These are phyloP conservation scores for Thymus mandschuricus DNA, from an alignment of 257 asterid species.

Conservation along the genomic window DNA sequence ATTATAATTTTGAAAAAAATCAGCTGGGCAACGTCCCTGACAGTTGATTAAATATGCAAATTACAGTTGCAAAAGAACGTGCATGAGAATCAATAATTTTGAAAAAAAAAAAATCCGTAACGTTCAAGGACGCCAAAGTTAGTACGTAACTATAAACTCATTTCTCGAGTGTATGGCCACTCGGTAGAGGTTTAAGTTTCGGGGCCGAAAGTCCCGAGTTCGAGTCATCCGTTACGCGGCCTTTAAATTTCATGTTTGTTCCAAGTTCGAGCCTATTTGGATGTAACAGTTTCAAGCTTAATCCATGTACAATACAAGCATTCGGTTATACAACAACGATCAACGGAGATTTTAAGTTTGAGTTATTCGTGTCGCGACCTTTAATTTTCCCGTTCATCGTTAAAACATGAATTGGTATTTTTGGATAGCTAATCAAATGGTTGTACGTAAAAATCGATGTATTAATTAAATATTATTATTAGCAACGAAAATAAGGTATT, in stretches of 20 bases:
- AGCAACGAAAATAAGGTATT: neutral
- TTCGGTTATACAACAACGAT: too few relatives aligned
- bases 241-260: too few relatives aligned
- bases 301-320: too few relatives aligned
- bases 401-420: too few relatives aligned
- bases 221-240: too few relatives aligned
- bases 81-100: neutral
- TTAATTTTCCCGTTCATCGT: too few relatives aligned
- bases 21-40: slow-evolving; percentile 1
- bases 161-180: neutral
- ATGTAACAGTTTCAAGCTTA: too few relatives aligned
- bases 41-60: neutral
- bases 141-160: neutral
- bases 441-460: neutral
- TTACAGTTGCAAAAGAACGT: slow-evolving; percentile 10
- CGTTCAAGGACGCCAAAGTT: neutral
- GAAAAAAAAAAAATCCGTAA: neutral
- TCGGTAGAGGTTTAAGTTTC: too few relatives aligned
- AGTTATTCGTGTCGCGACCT: too few relatives aligned
- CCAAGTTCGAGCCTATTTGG: too few relatives aligned
- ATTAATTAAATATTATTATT: neutral
- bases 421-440: neutral
- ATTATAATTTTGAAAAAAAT: neutral
- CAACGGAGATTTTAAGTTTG: too few relatives aligned
- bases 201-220: too few relatives aligned